Evolutionary conservation across 2,329 filamentous ascomycete genomes (phyloP).

Genomic region (Pestalotiopsis sp.): DNA sequence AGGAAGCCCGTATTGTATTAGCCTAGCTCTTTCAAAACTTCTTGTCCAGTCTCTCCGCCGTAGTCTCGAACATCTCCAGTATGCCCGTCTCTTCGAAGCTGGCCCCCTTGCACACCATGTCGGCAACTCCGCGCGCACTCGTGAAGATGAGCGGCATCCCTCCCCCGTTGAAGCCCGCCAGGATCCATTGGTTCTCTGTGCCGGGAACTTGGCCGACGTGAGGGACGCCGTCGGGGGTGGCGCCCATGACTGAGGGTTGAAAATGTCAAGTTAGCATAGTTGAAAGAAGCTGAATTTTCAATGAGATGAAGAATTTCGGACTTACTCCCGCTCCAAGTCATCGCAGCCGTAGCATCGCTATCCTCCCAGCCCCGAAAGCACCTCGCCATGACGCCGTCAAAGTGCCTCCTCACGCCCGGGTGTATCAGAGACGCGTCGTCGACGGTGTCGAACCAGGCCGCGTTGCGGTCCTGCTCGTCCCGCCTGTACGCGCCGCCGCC

Average conservation of each 20-base stretch:
- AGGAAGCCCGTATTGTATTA: not conserved
- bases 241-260: slow-evolving; percentile 7
- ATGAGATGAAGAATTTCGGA: too few species aligned
- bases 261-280: not conserved
- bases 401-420: not conserved
- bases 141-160: slow-evolving; percentile 8
- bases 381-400: not conserved
- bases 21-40: not conserved
- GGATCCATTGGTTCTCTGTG: not conserved
- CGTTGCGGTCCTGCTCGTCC: not conserved
- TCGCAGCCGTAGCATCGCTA: slow-evolving; percentile 1
- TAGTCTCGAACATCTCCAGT: slow-evolving; percentile 3
- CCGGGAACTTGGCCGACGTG: slow-evolving; percentile 7
- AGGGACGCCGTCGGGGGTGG: not conserved
- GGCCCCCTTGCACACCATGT: not conserved
- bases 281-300: too few species aligned
- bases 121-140: not conserved
- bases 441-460: slow-evolving; percentile 6
- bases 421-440: slow-evolving; percentile 6
- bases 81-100: not conserved
- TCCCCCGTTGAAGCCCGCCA: slow-evolving; percentile 9
- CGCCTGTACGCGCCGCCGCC: not conserved
- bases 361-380: slow-evolving; percentile 10
- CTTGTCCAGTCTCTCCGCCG: not conserved
- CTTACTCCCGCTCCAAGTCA: slow-evolving; percentile 8